A percentile compares a stretch with the other conserved stretches of the same genome.
Evolutionary conservation across 441 rosid species (phyloP).

Genomic region (Populus tomentosa): DNA sequence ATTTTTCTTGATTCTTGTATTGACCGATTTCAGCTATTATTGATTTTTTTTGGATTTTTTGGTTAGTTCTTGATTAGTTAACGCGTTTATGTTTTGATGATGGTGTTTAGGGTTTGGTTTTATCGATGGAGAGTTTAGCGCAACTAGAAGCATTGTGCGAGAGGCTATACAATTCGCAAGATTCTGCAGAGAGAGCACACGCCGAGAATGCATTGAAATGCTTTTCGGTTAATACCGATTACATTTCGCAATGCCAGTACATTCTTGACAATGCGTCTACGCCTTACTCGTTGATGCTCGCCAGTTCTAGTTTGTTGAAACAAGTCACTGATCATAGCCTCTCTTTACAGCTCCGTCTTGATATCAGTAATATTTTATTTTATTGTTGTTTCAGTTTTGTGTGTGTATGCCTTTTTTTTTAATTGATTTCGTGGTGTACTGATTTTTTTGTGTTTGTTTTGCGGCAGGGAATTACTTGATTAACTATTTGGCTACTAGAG

Average conservation of each 20-base stretch:
- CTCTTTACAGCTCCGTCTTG: constrained; percentile 83
- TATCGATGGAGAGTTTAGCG: constrained; percentile 84
- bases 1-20: not conserved
- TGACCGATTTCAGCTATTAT: not conserved
- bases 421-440: not conserved
- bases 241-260: constrained; percentile 95
- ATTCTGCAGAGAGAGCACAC: constrained; percentile 84
- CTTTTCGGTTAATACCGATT: constrained; percentile 84
- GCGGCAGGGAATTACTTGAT: constrained; percentile 67
- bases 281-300: constrained; percentile 98
- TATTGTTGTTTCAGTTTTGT: not conserved
- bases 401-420: constrained; percentile 13
- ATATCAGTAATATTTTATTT: constrained; percentile 59
- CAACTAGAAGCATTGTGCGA: constrained; percentile 97
- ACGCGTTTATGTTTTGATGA: not conserved
- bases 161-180: constrained; percentile 92
- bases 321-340: constrained; percentile 98
- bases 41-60: not conserved
- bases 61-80: not conserved
- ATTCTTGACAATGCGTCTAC: constrained; percentile 96
- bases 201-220: constrained; percentile 95
- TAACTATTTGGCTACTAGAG: constrained; percentile 88
- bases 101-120: not conserved
- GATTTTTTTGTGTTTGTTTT: constrained; percentile 2
- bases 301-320: constrained; percentile 94